phyloP scores from a whole-genome alignment of 768 basidiomycete genomes.

The Mycena indigotica region DNA sequence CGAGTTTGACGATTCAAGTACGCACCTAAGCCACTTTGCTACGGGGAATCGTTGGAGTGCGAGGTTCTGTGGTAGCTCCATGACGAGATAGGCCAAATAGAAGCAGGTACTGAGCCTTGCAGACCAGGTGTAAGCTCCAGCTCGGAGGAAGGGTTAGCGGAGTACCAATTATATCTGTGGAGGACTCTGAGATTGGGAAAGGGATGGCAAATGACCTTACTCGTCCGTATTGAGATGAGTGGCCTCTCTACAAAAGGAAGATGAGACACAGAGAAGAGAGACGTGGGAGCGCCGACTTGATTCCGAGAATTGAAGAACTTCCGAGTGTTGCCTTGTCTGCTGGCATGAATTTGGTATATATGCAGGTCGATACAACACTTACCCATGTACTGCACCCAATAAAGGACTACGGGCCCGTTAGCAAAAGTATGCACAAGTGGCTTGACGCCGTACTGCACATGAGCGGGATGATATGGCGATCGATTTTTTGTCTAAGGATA shows the following conservation, averaged over 20 bases:
- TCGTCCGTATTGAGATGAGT: conserved; percentile 68
- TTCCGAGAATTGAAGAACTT: conserved; percentile 68
- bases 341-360: background rate
- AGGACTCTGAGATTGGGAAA: too few species aligned
- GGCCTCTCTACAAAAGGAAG: conserved; percentile 45
- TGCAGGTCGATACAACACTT: background rate
- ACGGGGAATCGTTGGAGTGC: conserved; percentile 75
- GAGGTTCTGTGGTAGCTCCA: conserved; percentile 71
- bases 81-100: conserved; percentile 67
- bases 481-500: conserved; percentile 62
- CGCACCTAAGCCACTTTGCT: conserved; percentile 80
- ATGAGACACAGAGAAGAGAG: conserved; percentile 11
- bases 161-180: conserved; percentile 59
- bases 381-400: conserved; percentile 76
- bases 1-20: too few species aligned
- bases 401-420: conserved; percentile 43
- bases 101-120: conserved; percentile 67
- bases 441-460: conserved; percentile 67
- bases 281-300: conserved; percentile 41
- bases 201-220: too few species aligned
- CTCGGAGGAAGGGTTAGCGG: background rate
- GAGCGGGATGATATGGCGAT: conserved; percentile 72
- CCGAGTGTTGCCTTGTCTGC: conserved; percentile 67
- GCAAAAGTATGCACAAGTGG: background rate
- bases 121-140: background rate